These are phyloP conservation scores for Hymenoscyphus fraxineus DNA, from an alignment of 2,329 filamentous ascomycete species.

Conservation along the genomic window DNA sequence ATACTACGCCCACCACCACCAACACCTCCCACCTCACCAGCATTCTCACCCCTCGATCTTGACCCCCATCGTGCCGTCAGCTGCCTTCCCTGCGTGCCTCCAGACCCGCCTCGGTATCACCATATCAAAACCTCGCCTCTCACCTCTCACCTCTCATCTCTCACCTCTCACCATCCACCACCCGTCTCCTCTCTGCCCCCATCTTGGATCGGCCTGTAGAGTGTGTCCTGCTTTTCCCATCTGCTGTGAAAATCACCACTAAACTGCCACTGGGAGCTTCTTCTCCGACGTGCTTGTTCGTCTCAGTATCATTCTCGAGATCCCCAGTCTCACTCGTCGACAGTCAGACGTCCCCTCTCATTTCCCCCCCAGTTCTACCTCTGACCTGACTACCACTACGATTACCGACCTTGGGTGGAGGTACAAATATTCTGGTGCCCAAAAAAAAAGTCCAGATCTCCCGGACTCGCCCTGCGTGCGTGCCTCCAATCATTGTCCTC, in stretches of 20 bases:
- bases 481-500: not conserved
- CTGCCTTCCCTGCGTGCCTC: conserved; percentile 4
- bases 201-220: not conserved
- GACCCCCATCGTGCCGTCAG: not conserved
- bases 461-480: not conserved
- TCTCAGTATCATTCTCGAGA: conserved; percentile 1
- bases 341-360: not conserved
- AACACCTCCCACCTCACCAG: not conserved
- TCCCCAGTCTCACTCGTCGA: conserved; percentile 1
- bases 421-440: conserved; percentile 1
- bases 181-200: not conserved
- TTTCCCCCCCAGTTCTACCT: not conserved
- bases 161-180: conserved; percentile 5
- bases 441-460: not conserved
- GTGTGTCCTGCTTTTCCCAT: not conserved
- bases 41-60: conserved; percentile 4
- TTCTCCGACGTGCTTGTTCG: not conserved
- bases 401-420: not conserved
- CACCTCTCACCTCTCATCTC: conserved; percentile 5
- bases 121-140: conserved; percentile 3
- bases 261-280: not conserved
- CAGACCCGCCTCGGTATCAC: conserved; percentile 6
- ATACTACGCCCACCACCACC: not conserved
- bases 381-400: not conserved
- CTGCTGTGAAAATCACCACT: not conserved